Conservation (phyloP, 345 rosid genomes). For the Ricinus communis region DNA sequence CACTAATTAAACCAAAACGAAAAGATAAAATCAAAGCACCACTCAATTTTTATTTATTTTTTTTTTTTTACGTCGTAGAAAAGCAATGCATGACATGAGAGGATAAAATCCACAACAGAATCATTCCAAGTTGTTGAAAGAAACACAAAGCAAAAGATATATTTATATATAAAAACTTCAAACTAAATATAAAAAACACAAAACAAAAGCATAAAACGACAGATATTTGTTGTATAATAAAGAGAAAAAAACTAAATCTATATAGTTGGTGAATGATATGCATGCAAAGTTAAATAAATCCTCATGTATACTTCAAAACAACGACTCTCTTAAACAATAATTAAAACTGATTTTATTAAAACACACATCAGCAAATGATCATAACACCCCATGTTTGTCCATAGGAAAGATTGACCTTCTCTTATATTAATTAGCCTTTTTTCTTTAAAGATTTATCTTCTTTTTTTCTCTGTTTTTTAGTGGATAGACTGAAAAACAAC, state of each 20-base stretch:
- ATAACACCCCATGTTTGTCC: too few species aligned
- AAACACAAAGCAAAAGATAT: too few species aligned
- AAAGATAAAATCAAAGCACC: conserved; percentile 1
- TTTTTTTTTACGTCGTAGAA: conserved; percentile 66
- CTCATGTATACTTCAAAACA: neutral
- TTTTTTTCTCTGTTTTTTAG: neutral
- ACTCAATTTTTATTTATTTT: conserved; percentile 2
- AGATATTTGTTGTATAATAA: conserved; percentile 13
- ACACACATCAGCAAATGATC: neutral
- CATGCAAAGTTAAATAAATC: conserved; percentile 28
- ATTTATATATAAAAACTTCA: conserved; percentile 23
- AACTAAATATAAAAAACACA: conserved; percentile 11
- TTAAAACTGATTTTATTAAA: too few species aligned
- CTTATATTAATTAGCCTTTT: neutral
- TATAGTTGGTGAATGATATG: conserved; percentile 33
- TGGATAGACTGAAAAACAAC: conserved; percentile 29
- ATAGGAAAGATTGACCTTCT: conserved; percentile 20
- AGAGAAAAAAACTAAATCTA: conserved; percentile 3
- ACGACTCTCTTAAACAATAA: too few species aligned
- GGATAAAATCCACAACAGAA: conserved; percentile 61
- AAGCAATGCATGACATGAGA: conserved; percentile 98
- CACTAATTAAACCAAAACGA: neutral
- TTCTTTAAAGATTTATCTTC: too few species aligned
- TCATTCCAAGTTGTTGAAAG: conserved; percentile 50
- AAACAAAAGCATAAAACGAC: conserved; percentile 35